Percentiles rank a stretch among this genome's conserved stretches.
These are phyloP conservation scores for Podila horticola DNA, from an alignment of 192 early-diverging fungal species.

Conservation along the genomic window DNA sequence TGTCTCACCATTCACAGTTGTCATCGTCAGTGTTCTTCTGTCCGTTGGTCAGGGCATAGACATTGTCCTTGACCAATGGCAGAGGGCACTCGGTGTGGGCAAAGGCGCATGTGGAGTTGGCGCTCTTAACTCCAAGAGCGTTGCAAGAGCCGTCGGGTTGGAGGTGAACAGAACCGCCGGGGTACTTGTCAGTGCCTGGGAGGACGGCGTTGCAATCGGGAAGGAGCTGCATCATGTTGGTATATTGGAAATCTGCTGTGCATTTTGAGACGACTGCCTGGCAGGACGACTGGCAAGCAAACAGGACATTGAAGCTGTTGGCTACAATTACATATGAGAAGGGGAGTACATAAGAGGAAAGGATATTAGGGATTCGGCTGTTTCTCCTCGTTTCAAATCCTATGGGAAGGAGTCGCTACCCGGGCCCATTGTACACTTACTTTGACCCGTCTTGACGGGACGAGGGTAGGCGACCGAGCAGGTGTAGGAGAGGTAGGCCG, in stretches of 20 bases:
- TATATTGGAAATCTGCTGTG: slow-evolving; percentile 14
- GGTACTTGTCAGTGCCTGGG: slow-evolving; percentile 16
- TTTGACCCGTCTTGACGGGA: slow-evolving; percentile 24
- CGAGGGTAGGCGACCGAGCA: slow-evolving; percentile 45
- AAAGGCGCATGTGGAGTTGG: slow-evolving; percentile 35
- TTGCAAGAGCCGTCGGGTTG: slow-evolving; percentile 40
- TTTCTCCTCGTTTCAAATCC: neutral
- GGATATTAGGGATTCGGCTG: neutral
- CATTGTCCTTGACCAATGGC: slow-evolving; percentile 54
- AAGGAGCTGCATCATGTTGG: slow-evolving; percentile 23
- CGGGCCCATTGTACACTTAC: slow-evolving; percentile 14
- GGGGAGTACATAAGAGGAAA: neutral
- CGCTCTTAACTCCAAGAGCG: slow-evolving; percentile 28
- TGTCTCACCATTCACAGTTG: slow-evolving; percentile 23
- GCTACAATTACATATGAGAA: neutral
- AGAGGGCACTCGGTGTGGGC: slow-evolving; percentile 40
- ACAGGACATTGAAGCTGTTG: slow-evolving; percentile 41
- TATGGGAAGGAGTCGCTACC: too few species aligned
- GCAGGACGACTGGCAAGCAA: slow-evolving; percentile 53
- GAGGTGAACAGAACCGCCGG: slow-evolving; percentile 12
- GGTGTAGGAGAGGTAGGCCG: slow-evolving; percentile 24
- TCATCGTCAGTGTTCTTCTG: slow-evolving; percentile 29
- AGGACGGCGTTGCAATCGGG: slow-evolving; percentile 32
- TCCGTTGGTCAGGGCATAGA: slow-evolving; percentile 29
- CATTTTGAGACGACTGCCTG: slow-evolving; percentile 25